Base-by-base conservation (phyloP, 2,329 filamentous ascomycete species). In the Diaporthe humulicola region DNA sequence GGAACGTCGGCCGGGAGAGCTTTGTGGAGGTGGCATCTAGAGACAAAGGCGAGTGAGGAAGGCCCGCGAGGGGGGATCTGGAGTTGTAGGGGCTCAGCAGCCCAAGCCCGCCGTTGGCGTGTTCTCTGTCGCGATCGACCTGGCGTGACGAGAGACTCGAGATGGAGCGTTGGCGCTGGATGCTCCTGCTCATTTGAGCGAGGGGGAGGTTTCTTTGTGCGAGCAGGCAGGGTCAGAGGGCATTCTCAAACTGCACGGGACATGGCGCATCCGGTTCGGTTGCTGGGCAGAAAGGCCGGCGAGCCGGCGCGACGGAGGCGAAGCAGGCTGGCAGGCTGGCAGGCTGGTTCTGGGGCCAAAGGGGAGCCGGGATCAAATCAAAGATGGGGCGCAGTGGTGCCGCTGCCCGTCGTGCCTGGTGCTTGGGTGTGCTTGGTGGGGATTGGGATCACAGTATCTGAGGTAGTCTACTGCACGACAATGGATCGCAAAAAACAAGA, bases 181-280 rank as follows among this genome's bases (percentile, higher is more conserved):
- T 75, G 56, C 73, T 76, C 75, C 73, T 75, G 61, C 73, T 76
- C 75, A 76, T 76, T 73, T 61, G 73, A 75, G 50, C 64, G 74
- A 56, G 52, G 57, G 66, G 48, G 58, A 5, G 58, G 60, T 54
- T 64, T 60, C 74, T 72, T 73, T 67, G 67, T 36, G 38, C 38
- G 67, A 61, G n/a, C n/a, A n/a, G 58, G 22, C 56, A 40, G 50
- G 66, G 57, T 57, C 64, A 70, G 60, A 48, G 38, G 58, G 67
- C 72, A 76, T 70, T 69, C 67, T 60, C 57, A 54, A 2, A 33
- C 52, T 38, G 38, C 45, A 19, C 33, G 33, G 56, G 28, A 61
- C 33, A 60, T 28, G 38, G 57, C 70, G 56, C 61, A 67, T 67
- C 61, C 61, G 61, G 61, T n/a, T 67, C 61, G 61, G 61, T n/a